A percentile compares a stretch with the other conserved stretches of the same genome.
Conservation (phyloP, 23 red algal species). For the Agarophyton chilense region DNA sequence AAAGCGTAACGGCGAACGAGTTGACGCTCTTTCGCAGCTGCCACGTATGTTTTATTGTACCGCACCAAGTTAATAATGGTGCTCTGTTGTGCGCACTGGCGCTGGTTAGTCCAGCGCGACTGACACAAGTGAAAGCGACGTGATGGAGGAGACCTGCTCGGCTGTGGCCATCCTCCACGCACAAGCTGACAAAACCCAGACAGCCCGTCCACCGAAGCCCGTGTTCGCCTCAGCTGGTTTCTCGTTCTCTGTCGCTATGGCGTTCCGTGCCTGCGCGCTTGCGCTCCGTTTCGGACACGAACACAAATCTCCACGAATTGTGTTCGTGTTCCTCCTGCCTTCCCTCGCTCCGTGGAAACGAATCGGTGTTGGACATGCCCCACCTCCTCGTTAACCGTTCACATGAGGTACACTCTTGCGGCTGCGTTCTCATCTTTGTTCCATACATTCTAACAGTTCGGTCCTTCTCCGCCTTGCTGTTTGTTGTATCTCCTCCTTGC, state of each 20-base stretch:
- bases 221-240: neutral
- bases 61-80: neutral
- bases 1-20: neutral
- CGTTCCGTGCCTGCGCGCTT: neutral
- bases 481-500: too few relatives aligned
- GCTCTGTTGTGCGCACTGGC: neutral
- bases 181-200: neutral
- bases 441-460: neutral
- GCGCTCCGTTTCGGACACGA: neutral
- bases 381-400: neutral
- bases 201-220: neutral
- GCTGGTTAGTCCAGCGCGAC: neutral
- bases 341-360: neutral
- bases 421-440: neutral
- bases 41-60: conserved; percentile 4
- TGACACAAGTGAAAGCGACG: conserved; percentile 14
- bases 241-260: neutral
- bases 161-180: neutral
- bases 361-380: neutral
- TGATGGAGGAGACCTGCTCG: neutral
- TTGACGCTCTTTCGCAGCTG: neutral
- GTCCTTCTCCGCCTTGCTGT: neutral
- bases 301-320: neutral
- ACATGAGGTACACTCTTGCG: neutral
- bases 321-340: neutral